A percentile compares a stretch with the other conserved stretches of the same genome.
Conservation (phyloP, 371 early-diverging fungal genomes). For the Synchytrium microbalum region DNA sequence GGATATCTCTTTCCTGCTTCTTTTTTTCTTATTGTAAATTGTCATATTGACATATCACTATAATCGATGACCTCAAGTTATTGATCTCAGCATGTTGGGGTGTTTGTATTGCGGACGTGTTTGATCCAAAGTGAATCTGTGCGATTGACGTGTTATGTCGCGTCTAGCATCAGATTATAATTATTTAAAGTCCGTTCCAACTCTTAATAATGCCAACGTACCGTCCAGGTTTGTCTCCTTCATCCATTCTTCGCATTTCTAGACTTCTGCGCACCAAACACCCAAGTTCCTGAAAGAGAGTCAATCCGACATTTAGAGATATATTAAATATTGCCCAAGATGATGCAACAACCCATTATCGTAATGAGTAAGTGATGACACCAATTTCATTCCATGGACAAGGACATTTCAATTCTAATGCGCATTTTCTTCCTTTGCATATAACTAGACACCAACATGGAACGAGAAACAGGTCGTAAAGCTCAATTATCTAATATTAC, state of each 20-base stretch:
- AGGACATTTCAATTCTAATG: neutral
- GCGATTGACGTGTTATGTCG: too few relatives aligned
- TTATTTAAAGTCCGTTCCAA: too few relatives aligned
- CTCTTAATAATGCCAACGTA: too few relatives aligned
- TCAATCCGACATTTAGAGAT: neutral
- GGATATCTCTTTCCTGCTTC: too few relatives aligned
- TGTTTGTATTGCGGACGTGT: too few relatives aligned
- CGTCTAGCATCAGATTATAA: too few relatives aligned
- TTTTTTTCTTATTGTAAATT: too few relatives aligned
- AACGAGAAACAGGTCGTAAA: slow-evolving; percentile 92
- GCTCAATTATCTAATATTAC: slow-evolving; percentile 95
- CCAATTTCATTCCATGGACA: neutral
- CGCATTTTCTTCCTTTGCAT: neutral
- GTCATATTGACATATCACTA: too few relatives aligned
- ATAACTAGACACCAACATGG: slow-evolving; percentile 59
- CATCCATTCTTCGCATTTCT: neutral
- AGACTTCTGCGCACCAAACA: neutral
- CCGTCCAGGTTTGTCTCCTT: neutral
- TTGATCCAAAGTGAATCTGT: too few relatives aligned
- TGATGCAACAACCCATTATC: slow-evolving; percentile 38
- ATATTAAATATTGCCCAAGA: slow-evolving; percentile 3
- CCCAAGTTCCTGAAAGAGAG: neutral
- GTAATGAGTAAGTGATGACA: slow-evolving; percentile 34
- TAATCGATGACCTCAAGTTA: too few relatives aligned
- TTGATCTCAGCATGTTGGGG: too few relatives aligned